Evolutionary conservation across 495 filamentous ascomycete genomes (phyloP).

Genomic region (Penicillium samsonianum): DNA sequence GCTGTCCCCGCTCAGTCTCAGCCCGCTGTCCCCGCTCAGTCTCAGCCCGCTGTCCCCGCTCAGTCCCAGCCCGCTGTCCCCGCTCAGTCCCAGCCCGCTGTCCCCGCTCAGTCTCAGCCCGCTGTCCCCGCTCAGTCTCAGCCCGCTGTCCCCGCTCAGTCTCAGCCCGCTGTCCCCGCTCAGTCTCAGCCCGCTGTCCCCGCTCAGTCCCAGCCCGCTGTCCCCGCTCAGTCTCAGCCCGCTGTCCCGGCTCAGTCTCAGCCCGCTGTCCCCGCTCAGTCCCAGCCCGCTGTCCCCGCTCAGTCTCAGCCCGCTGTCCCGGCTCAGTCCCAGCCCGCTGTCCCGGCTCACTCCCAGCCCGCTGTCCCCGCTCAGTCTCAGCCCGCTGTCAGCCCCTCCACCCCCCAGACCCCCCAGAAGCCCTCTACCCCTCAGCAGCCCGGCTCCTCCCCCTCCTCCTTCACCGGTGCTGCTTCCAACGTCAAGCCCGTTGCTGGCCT

Average conservation of each 20-base stretch:
- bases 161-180: conserved; percentile 9
- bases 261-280: conserved; percentile 13
- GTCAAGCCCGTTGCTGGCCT: conserved; percentile 40
- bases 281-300: conserved; percentile 7
- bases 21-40: conserved; percentile 2
- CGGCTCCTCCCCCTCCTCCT: conserved; percentile 15
- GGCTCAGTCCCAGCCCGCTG: conserved; percentile 6
- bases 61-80: background rate
- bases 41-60: conserved; percentile 12
- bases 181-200: conserved; percentile 12
- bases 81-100: background rate
- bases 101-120: conserved; percentile 7
- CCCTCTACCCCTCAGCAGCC: conserved; percentile 24
- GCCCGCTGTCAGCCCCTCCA: conserved; percentile 8
- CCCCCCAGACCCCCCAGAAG: background rate
- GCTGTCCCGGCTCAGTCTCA: conserved; percentile 5
- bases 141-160: conserved; percentile 12
- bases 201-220: conserved; percentile 2
- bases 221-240: background rate
- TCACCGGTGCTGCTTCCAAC: conserved; percentile 39
- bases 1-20: background rate
- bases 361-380: conserved; percentile 7
- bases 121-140: conserved; percentile 9
- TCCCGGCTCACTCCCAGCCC: conserved; percentile 12
- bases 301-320: conserved; percentile 12